Base-by-base conservation (phyloP, 2,329 filamentous ascomycete species). In the Pestalotiopsis sp. region DNA sequence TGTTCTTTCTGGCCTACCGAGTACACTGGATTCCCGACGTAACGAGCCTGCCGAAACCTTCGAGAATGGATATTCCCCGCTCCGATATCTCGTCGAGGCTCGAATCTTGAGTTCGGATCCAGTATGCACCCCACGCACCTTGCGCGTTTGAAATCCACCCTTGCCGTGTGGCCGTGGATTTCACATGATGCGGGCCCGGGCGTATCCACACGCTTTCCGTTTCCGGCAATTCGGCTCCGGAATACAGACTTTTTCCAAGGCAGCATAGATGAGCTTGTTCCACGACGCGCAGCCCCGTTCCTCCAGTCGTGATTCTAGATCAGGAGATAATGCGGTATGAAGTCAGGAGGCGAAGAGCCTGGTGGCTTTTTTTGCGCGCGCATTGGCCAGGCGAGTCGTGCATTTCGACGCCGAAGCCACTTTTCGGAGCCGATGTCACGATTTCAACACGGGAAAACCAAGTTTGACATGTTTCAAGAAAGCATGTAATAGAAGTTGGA, bases 251-350 rank as follows among this genome's bases (percentile, higher is more conserved):
- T 59, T 59, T 59, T 59, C 17, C 57, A 59, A 36, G 57, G 27
- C 57, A 59, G 57, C 23, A 59, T 59, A 59, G 57, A 59, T 27
- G 57, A 27, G 57, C 17, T 59, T 59, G 57, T 59, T 59, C 13
- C 17, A 52, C 17, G 45, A 52, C 20, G 23, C 45, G 11, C 23
- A 23, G 27, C 57, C 57, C 23, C 25, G 23, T 12, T 27, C 12
- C 23, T 59, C 12, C 25, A 36, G 25, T 59, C 57, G 7, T 59
- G 57, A 14, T 59, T 59, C 17, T 23, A 23, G n/a, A 59, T 27
- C 57, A 59, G 25, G 57, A 27, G 45, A n/a, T 4, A 23, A 52
- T 9, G 45, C n/a, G 17, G 14, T 9, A 52, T 52, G 45, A 52
- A 52, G 45, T 52, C 45, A 52, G 7, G 17, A n/a, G 17, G 2